Base-by-base conservation (phyloP, 1,284 basidiomycete genomes). In the Ustilago sp. region DNA sequence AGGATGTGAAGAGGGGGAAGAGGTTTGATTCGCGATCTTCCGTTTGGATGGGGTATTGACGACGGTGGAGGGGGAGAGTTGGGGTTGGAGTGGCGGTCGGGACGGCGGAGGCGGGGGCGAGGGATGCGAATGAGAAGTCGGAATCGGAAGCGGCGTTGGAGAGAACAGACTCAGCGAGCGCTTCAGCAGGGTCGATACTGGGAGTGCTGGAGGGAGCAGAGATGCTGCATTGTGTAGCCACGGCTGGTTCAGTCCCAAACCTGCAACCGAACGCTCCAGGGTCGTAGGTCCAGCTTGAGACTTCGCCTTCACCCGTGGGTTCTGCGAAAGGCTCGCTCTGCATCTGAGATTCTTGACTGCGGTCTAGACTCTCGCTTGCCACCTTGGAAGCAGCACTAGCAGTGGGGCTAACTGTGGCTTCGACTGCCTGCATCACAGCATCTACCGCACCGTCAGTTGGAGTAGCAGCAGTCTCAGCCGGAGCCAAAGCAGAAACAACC, bases 1-100 rank as follows among this genome's bases (percentile, higher is more conserved):
- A 76, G 11, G 68, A 68, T 1, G 74, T 71, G 53, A 74, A 71
- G 59, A 76, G 59, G 15, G 68, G 72, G 59, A 79, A 79, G 45
- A 71, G 61, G 51, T 79, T 62, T 2, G 68, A 66, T 3, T 19
- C 28, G 9, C 23, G 3, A 28, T 28, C 23, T 28, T 56, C 34
- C 19, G 43, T 19, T 11, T 35, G 4, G 38, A 23, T 32, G 32
- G 53, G 36, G 39, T 72, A 63, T n/a, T 63, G 69, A 8, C 63
- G 59, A 8, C 1, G 15, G 13, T 36, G 57, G 4, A 59, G 68
- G 9, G 58, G 54, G 2, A 68, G 63, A 5, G 65, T 67, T 7
- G 68, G 68, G 1, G 52, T 43, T 8, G 72, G 31, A 32, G n/a
- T 58, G 55, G 32, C 28, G 55, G n/a, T 3, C 23, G 43, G n/a